Evolutionary conservation across 257 asterid species (phyloP), one percentile per base, ranked within the genome.

Genomic region (Solanum appendiculatum): DNA sequence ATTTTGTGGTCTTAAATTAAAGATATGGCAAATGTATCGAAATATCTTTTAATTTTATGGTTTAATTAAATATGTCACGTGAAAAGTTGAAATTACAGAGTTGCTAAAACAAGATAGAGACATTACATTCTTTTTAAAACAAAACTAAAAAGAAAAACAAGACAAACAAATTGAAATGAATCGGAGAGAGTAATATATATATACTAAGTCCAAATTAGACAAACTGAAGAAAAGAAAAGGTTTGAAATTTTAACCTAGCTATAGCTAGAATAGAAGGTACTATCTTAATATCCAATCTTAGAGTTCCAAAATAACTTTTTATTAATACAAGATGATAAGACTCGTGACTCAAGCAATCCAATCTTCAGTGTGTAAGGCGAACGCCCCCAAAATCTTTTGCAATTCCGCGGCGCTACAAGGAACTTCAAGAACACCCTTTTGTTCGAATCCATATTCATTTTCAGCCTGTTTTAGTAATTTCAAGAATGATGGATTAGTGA

Each of bases 391-490:
- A 87, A 90, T 85, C 37, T 82, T 82, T 29, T 85, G 75, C 15
- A 90, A 85, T 29, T 90, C 90, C 64, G 44, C 86, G 3, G 91
- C 87, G 4, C 31, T 46, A 80, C 90, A 88, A 21, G 88, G 91
- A n/a, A 88, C 81, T 25, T 85, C 66, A 88, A 90, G 90, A 86
- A 81, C 91, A 15, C 89, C 88, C 12, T 82, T 73, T 84, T 89
- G 87, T 27, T 5, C 2, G 14, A 89, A 89, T 58, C 90, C 91
- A 82, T 88, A 90, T 83, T 90, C 91, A 34, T 88, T 88, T 90
- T 87, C 91, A 11, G 89, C 75, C 14, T 46, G 69, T 63, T 88
- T 77, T 16, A 90, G 77, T 83, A 90, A 46, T 34, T 70, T 87
- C 85, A 90, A 33, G 85, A 90, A 90, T 60, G 82, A 82, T 29